Evolutionary conservation across 305 asterid species (phyloP).

Genomic region (Solanum hybrid): DNA sequence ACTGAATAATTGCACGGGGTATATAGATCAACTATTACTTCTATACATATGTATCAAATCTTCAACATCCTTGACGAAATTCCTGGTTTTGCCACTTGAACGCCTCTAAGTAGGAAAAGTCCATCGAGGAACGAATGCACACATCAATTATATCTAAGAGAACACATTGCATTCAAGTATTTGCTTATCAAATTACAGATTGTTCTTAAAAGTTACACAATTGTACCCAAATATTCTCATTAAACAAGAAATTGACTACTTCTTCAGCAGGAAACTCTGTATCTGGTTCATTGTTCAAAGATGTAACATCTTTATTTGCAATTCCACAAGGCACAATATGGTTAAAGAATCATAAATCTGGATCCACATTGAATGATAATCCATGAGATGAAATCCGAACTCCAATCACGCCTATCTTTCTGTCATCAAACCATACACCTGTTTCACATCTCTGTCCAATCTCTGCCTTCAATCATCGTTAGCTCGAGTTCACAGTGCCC

Average conservation of each 20-base stretch:
- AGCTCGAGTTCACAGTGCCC: conserved; percentile 64
- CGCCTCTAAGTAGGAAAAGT: background rate
- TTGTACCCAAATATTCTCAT: background rate
- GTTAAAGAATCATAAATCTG: conserved; percentile 63
- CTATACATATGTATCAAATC: background rate
- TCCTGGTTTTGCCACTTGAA: background rate
- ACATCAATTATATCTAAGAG: background rate
- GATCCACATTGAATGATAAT: conserved; percentile 59
- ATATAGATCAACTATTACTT: background rate
- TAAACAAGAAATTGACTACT: background rate
- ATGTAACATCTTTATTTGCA: conserved; percentile 7
- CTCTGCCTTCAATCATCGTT: conserved; percentile 60
- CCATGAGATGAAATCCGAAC: conserved; percentile 75
- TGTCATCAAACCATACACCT: conserved; percentile 74
- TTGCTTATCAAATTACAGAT: conserved; percentile 9
- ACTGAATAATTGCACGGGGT: background rate
- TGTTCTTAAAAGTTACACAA: conserved; percentile 33
- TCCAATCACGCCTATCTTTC: conserved; percentile 79
- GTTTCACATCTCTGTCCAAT: conserved; percentile 48
- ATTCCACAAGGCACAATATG: conserved; percentile 87
- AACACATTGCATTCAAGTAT: background rate
- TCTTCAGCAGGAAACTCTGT: background rate
- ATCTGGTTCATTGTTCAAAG: background rate
- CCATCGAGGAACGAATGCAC: background rate
- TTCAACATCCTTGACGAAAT: background rate